phyloP scores from a whole-genome alignment of 495 filamentous ascomycete species.

The Aspergillus conjunctus region DNA sequence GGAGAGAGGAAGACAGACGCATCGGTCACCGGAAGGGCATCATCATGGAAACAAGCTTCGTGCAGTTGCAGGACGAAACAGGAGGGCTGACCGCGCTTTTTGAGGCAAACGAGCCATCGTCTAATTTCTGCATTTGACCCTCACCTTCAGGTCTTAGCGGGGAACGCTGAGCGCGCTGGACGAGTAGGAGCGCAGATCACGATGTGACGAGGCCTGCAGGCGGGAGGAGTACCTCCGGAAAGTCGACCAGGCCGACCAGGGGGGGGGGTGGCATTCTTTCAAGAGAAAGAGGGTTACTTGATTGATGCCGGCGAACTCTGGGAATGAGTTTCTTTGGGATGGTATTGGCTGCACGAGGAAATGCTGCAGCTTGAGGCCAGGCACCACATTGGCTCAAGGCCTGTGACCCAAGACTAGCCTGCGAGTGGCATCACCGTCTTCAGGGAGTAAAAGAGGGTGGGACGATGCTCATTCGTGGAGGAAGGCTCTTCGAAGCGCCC shows the following conservation, averaged over 20 bases:
- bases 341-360: slow-evolving; percentile 17
- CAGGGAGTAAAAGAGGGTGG: slow-evolving; percentile 3
- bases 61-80: slow-evolving; percentile 21
- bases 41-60: slow-evolving; percentile 37
- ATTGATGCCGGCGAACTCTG: neutral
- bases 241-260: neutral
- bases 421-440: slow-evolving; percentile 28
- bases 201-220: slow-evolving; percentile 45
- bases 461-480: slow-evolving; percentile 21
- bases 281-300: neutral
- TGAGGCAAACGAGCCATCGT: slow-evolving; percentile 35
- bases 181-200: slow-evolving; percentile 39
- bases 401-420: slow-evolving; percentile 17
- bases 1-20: slow-evolving; percentile 11
- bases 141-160: slow-evolving; percentile 19
- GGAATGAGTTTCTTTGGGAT: neutral
- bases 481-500: slow-evolving; percentile 22
- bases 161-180: slow-evolving; percentile 23
- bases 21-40: slow-evolving; percentile 19
- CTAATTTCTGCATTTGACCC: slow-evolving; percentile 19
- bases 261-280: no score
- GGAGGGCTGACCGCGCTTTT: slow-evolving; percentile 40
- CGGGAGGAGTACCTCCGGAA: slow-evolving; percentile 12
- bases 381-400: slow-evolving; percentile 6
- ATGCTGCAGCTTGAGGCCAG: slow-evolving; percentile 10